Base-by-base conservation (phyloP, 2,329 filamentous ascomycete species). In the Huntiella moniliformis region DNA sequence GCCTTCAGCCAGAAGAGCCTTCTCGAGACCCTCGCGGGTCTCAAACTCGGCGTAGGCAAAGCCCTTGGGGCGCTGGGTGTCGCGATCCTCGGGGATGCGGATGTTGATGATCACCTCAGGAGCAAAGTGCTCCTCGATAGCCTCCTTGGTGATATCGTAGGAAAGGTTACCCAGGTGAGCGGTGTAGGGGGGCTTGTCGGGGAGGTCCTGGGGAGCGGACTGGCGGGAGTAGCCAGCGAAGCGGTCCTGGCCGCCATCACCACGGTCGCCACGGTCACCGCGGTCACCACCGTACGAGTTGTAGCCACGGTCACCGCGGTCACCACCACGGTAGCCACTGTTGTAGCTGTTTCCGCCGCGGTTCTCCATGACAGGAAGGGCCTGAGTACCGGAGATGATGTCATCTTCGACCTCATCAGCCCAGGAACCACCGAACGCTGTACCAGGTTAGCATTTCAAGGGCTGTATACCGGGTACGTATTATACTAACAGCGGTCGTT, bases 361-460 rank as follows among this genome's bases (percentile, higher is more conserved):
- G 48, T 68, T 66, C 49, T 72, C 68, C 50, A 65, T 55, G 13
- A 68, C 52, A 45, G 72, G 72, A 18, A 76, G 64, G 52, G 70
- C 65, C 59, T 76, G 72, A 49, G 71, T 75, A 41, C 42, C 38
- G 17, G 18, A 38, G 7, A 35, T 68, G 63, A 77, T 74, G 54
- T 82, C 73, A 58, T 94, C 86, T 65, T 98, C 91, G 68, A 98
- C 94, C 63, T 98, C 91, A 67, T 98, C 92, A 57, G 91, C 91
- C 91, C 91, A 98, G 56, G 91, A 96, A 60, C 88, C 86, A 55
- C 67, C 71, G 53, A 67, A 68, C 53, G 64, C 67, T 68, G 16
- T n/a, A 12, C 11, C 6, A 16, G 16, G 40, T 48, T 48, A 44
- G 40, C 38, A 34, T 33, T 33, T 15, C 12, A 34, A 10, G 6